Conservation (phyloP, 257 asterid species). For the Solanum corneliomulleri region DNA sequence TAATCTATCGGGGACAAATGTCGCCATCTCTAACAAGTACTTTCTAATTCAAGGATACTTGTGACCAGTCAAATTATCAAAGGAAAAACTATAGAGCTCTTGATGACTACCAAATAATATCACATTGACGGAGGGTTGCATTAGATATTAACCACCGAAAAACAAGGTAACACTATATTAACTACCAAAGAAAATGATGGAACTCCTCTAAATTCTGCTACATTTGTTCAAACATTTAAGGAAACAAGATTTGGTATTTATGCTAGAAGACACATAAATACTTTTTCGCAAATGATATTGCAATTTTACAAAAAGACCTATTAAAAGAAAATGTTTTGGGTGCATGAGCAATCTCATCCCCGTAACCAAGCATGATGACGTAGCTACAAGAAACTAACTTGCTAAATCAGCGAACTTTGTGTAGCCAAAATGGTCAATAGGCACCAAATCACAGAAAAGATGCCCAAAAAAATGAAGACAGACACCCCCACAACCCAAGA, state of each 20-base stretch:
- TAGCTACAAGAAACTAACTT: background rate
- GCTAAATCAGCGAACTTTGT: background rate
- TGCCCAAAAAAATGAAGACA: background rate
- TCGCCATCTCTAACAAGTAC: background rate
- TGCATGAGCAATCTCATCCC: background rate
- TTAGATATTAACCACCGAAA: background rate
- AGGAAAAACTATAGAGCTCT: background rate
- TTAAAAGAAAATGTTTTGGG: background rate
- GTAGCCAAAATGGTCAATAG: background rate
- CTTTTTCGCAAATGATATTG: background rate
- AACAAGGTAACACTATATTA: background rate
- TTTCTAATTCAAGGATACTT: background rate
- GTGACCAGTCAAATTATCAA: background rate
- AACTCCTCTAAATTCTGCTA: background rate
- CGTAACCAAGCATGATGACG: background rate
- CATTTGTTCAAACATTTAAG: background rate
- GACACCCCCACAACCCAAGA: background rate
- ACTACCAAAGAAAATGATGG: background rate
- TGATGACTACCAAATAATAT: background rate
- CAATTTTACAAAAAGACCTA: background rate
- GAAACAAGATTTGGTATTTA: background rate
- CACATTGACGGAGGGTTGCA: background rate
- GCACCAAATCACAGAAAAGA: background rate
- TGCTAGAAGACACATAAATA: background rate
- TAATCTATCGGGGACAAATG: background rate